A percentile compares a stretch with the other conserved stretches of the same genome.
These are phyloP conservation scores for Brassica balearica DNA, from an alignment of 441 rosid genomes.

Conservation along the genomic window DNA sequence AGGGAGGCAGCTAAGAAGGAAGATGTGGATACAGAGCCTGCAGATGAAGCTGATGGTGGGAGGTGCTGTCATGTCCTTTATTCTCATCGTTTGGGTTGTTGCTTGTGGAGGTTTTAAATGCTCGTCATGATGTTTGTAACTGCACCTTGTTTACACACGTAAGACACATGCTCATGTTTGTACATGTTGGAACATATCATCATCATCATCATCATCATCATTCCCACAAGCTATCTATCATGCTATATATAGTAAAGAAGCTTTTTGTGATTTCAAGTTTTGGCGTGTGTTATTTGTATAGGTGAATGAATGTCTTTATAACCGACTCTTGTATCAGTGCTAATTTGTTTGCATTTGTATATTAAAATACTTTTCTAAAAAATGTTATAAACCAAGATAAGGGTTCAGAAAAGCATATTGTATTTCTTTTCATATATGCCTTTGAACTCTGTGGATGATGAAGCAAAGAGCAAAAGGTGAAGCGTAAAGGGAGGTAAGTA, in stretches of 20 bases:
- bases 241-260: not conserved
- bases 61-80: constrained; percentile 59
- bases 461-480: constrained; percentile 28
- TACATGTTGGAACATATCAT: constrained; percentile 36
- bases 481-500: constrained; percentile 43
- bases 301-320: too few relatives aligned
- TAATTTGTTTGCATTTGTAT: not conserved
- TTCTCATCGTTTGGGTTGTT: constrained; percentile 73
- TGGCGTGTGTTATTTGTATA: not conserved
- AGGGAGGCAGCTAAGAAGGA: constrained; percentile 88
- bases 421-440: not conserved
- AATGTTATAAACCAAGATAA: not conserved
- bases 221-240: constrained; percentile 16
- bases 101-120: constrained; percentile 86
- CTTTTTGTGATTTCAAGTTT: not conserved
- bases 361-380: not conserved
- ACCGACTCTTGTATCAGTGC: too few relatives aligned
- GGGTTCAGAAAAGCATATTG: constrained; percentile 11
- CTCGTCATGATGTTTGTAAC: constrained; percentile 42
- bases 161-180: constrained; percentile 35
- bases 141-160: constrained; percentile 20
- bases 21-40: constrained; percentile 95
- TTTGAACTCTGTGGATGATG: constrained; percentile 28
- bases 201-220: not conserved
- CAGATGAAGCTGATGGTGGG: constrained; percentile 87